Percentiles rank a stretch among this genome's conserved stretches.
Conservation (phyloP, 1,284 basidiomycete genomes). For the Trichosporon faecale region DNA sequence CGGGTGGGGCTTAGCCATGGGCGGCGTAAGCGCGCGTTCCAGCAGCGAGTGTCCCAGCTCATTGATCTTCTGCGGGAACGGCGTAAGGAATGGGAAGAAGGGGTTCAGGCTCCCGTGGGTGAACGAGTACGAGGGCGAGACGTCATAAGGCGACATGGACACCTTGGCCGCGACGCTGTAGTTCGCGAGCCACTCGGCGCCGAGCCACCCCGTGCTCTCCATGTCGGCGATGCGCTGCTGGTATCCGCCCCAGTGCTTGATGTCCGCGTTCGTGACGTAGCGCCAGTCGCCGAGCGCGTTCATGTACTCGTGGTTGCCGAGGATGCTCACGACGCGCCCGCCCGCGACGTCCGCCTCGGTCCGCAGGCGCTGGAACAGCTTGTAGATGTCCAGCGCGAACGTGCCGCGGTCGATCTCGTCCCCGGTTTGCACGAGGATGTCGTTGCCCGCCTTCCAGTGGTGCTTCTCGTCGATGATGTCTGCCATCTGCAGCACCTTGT, state of each 20-base stretch:
- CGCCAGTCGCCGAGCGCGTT: conserved; percentile 86
- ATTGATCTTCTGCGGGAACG: conserved; percentile 79
- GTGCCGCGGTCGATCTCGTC: conserved; percentile 90
- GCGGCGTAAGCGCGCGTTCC: conserved; percentile 56
- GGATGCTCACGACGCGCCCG: conserved; percentile 68
- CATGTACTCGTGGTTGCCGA: conserved; percentile 72
- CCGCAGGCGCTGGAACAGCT: conserved; percentile 77
- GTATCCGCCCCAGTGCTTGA: conserved; percentile 72
- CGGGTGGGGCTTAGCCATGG: conserved; percentile 71
- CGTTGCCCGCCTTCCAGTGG: conserved; percentile 72
- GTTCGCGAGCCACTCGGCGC: conserved; percentile 76
- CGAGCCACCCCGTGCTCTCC: conserved; percentile 71
- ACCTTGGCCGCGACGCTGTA: conserved; percentile 79
- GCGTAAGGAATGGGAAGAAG: conserved; percentile 64
- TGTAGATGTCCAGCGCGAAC: conserved; percentile 77
- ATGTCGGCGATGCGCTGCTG: conserved; percentile 65
- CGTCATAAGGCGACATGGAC: conserved; percentile 68
- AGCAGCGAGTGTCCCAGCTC: conserved; percentile 65
- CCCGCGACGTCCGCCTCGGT: conserved; percentile 66
- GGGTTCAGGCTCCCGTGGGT: conserved; percentile 83
- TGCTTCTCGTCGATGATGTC: conserved; percentile 64
- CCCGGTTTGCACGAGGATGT: conserved; percentile 85
- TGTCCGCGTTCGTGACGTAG: conserved; percentile 77
- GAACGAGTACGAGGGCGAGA: conserved; percentile 69
- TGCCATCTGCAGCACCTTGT: conserved; percentile 71